Conservation (phyloP, 345 rosid species). For the Iberis pinnata region DNA sequence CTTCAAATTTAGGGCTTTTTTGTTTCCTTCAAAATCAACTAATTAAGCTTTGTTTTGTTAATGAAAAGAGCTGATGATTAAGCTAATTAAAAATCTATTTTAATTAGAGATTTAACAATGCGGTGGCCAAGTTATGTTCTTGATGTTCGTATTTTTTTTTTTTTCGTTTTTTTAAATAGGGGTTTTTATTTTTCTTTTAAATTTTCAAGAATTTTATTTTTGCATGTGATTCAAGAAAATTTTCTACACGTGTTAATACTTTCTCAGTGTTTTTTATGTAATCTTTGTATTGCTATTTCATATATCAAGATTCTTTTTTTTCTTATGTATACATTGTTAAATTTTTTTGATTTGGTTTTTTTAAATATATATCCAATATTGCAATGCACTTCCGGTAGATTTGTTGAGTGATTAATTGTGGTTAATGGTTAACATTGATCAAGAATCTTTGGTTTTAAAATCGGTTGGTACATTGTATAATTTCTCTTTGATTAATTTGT, state of each 20-base stretch:
- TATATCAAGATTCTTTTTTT: not conserved
- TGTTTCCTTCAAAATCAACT: conserved; percentile 10
- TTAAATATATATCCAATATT: not conserved
- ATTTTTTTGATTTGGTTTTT: conserved; percentile 2
- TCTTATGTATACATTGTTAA: not conserved
- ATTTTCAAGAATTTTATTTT: not conserved
- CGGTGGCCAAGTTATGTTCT: conserved; percentile 13
- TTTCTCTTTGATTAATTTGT: too few species aligned
- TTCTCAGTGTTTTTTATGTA: too few species aligned
- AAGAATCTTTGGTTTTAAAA: not conserved
- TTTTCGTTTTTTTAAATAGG: not conserved
- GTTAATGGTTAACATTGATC: not conserved
- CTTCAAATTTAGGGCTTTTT: conserved; percentile 16
- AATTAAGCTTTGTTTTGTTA: not conserved
- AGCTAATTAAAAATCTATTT: conserved; percentile 10
- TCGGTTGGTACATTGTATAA: too few species aligned
- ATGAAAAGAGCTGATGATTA: not conserved
- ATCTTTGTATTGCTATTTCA: not conserved
- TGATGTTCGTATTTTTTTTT: conserved; percentile 12
- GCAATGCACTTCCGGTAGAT: conserved; percentile 5
- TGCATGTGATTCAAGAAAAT: conserved; percentile 10
- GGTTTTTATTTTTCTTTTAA: conserved; percentile 9
- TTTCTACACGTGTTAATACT: not conserved
- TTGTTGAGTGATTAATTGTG: not conserved
- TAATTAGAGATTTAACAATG: conserved; percentile 7